Conservation (phyloP, 345 rosid genomes). For the Dipteronia sinensis region DNA sequence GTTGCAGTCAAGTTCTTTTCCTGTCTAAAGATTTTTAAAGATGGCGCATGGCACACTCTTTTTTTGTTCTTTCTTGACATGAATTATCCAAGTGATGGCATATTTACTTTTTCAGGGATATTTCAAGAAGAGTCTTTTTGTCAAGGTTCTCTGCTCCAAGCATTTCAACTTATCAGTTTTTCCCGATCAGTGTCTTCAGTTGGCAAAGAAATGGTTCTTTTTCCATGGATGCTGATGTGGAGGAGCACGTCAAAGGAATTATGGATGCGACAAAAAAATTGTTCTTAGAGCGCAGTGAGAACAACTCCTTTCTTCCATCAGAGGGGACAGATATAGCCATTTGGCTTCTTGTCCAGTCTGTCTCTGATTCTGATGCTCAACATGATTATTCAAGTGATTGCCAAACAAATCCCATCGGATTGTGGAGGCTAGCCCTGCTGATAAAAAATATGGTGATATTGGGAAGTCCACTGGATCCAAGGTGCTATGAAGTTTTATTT, state of each 20-base stretch:
- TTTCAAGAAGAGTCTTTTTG: conserved; percentile 49
- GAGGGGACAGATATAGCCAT: conserved; percentile 62
- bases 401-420: conserved; percentile 37
- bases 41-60: neutral
- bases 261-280: conserved; percentile 50
- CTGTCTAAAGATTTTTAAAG: too few relatives aligned
- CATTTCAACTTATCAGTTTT: conserved; percentile 48
- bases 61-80: neutral
- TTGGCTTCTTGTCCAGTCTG: conserved; percentile 72
- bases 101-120: conserved; percentile 57
- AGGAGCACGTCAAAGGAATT: conserved; percentile 44
- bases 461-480: conserved; percentile 64
- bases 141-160: conserved; percentile 63
- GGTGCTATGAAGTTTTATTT: conserved; percentile 44
- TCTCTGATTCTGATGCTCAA: conserved; percentile 36
- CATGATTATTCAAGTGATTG: conserved; percentile 31
- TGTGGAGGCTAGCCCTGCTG: conserved; percentile 80
- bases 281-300: conserved; percentile 42
- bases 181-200: conserved; percentile 60
- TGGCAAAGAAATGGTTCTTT: conserved; percentile 47
- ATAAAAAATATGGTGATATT: conserved; percentile 56
- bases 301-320: conserved; percentile 38
- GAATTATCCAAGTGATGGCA: neutral
- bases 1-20: neutral
- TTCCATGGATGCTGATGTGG: conserved; percentile 32